These are phyloP conservation scores for Candida qinlingensis DNA, from an alignment of 805 yeast species.

Conservation along the genomic window DNA sequence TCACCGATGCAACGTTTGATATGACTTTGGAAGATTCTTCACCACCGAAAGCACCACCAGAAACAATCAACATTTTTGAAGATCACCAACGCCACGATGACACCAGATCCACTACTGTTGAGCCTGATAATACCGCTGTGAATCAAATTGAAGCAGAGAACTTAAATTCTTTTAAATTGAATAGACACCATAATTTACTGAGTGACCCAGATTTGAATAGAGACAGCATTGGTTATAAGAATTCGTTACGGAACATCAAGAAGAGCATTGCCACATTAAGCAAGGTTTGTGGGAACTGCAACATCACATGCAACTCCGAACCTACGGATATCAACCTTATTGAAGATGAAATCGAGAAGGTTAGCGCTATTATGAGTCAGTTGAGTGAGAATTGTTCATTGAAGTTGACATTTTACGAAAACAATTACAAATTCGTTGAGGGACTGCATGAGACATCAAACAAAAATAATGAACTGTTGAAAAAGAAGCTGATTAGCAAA, in stretches of 20 bases:
- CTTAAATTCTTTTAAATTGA: too few relatives aligned
- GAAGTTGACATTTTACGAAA: slow-evolving; percentile 18
- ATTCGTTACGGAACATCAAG: not conserved
- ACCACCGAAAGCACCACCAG: not conserved
- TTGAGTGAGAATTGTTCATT: slow-evolving; percentile 16
- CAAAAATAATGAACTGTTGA: slow-evolving; percentile 7
- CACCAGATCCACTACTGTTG: slow-evolving; percentile 11
- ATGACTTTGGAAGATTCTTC: slow-evolving; percentile 16
- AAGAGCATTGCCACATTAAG: slow-evolving; percentile 7
- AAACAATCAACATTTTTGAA: not conserved
- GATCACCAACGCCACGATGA: slow-evolving; percentile 2
- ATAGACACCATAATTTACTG: too few relatives aligned
- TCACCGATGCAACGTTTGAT: slow-evolving; percentile 19
- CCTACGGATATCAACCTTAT: not conserved
- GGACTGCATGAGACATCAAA: slow-evolving; percentile 14
- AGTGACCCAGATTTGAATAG: too few relatives aligned
- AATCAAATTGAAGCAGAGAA: not conserved
- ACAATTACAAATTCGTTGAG: slow-evolving; percentile 21
- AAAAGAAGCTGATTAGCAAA: not conserved
- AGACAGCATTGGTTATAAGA: not conserved
- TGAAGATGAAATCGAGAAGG: slow-evolving; percentile 2
- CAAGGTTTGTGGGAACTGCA: slow-evolving; percentile 12
- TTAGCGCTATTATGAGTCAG: slow-evolving; percentile 8
- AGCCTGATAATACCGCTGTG: not conserved
- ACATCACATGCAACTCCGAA: not conserved